Evolutionary conservation across 768 basidiomycete species (phyloP), one percentile per base, ranked within the genome.

Genomic region (Macrolepiota fuliginosa): DNA sequence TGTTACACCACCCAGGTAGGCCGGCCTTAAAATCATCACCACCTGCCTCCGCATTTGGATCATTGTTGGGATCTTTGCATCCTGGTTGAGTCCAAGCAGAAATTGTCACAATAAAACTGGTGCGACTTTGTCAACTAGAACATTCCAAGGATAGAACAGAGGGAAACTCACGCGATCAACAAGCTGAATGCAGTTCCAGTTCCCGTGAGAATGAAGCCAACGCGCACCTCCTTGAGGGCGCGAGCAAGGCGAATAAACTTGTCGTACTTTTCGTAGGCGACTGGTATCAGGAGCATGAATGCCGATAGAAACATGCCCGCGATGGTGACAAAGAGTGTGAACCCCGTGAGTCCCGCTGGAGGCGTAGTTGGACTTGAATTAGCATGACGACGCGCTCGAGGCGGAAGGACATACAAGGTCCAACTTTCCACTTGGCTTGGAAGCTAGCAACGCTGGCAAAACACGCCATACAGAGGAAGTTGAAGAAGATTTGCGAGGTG

Each of bases 381-480:
- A 71, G 64, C 15, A 19, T n/a, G 25, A 22, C 13, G 49, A 64
- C 55, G 42, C 62, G 62, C 39, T 25, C 46, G 15, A 49, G 51
- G 53, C 2, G 25, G 53, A 51, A 39, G 58, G 47, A 85, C 94
- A 66, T 67, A 96, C 95, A 97, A 40, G 93, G 92, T 7, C 92
- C 92, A 24, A 96, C 82, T 10, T 80, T 69, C 85, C 86, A 95
- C 65, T 90, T 89, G 3, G 91, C 87, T 68, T 98, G 95, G 73
- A 96, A 98, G 22, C 80, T 77, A 0, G 95, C 95, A 3, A 94
- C 91, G 67, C 90, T 88, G 7, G 91, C 96, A 67, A 93, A 94
- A 70, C 93, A 96, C 51, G 89, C 90, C 86, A 96, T 90, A 12
- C 92, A 86, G 50, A 98, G 82, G 70, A 98, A 97, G 72, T 90